Conservation (phyloP, 768 basidiomycete genomes). For the Amanita molliuscula region DNA sequence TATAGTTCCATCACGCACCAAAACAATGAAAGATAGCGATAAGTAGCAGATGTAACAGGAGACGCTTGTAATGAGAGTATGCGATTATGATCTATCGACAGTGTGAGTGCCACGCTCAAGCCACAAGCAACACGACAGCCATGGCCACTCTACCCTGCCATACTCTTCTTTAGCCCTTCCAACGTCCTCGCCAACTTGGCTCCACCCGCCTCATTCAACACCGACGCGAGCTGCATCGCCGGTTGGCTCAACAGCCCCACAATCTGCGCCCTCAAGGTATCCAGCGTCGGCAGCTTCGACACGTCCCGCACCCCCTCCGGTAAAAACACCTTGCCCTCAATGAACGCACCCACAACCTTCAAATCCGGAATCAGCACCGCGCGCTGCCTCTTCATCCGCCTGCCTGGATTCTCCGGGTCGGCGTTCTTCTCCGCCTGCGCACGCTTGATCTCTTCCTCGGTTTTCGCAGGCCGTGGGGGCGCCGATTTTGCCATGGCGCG, state of each 20-base stretch:
- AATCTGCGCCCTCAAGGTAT: constrained; percentile 70
- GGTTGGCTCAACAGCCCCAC: constrained; percentile 77
- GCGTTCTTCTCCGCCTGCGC: constrained; percentile 46
- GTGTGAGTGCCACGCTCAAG: too few relatives aligned
- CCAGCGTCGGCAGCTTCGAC: constrained; percentile 67
- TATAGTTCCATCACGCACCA: constrained; percentile 48
- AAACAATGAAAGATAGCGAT: constrained; percentile 20
- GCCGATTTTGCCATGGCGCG: constrained; percentile 56
- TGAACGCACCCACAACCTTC: constrained; percentile 64
- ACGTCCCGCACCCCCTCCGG: constrained; percentile 50
- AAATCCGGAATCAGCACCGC: constrained; percentile 54
- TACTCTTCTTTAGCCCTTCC: constrained; percentile 60
- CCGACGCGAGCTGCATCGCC: constrained; percentile 59
- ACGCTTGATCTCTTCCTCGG: constrained; percentile 38
- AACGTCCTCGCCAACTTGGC: constrained; percentile 63
- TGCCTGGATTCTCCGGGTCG: constrained; percentile 59
- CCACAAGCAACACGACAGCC: not conserved
- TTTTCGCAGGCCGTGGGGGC: constrained; percentile 46
- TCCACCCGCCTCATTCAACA: constrained; percentile 60
- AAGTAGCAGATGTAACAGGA: not conserved
- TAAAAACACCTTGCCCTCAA: constrained; percentile 67
- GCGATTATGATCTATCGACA: too few relatives aligned
- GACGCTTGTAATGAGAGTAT: too few relatives aligned
- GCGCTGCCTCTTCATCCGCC: constrained; percentile 50
- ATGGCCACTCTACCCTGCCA: constrained; percentile 15